phyloP scores from a whole-genome alignment of 495 filamentous ascomycete genomes.

The Hyaloscypha hepaticicola region DNA sequence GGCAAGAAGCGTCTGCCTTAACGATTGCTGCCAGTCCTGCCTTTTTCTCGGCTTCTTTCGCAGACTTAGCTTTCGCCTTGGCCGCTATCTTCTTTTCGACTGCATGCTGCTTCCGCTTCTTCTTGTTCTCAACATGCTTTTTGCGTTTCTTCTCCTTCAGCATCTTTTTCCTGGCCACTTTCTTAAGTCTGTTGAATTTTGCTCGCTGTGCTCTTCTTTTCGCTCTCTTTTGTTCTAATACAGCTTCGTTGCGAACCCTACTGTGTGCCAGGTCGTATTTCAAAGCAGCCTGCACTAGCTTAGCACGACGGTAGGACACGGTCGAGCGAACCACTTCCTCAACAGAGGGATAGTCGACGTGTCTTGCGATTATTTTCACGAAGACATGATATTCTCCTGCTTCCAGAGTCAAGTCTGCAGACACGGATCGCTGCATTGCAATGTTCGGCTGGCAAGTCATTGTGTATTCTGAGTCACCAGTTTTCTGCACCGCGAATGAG shows the following conservation, averaged over 20 bases:
- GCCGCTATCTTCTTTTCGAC: no score
- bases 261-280: slow-evolving; percentile 82
- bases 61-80: no score
- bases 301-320: slow-evolving; percentile 67
- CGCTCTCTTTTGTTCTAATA: no score
- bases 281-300: slow-evolving; percentile 75
- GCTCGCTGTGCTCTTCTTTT: no score
- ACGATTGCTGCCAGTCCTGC: no score
- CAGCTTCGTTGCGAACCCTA: slow-evolving; percentile 47
- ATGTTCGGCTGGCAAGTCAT: slow-evolving; percentile 54
- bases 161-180: slow-evolving; percentile 48
- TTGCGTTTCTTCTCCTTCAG: slow-evolving; percentile 44
- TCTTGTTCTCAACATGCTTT: slow-evolving; percentile 32
- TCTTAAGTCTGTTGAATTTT: slow-evolving; percentile 36
- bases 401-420: slow-evolving; percentile 77
- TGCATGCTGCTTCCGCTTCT: no score
- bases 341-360: slow-evolving; percentile 47
- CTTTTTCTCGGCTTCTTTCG: no score
- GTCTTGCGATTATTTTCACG: slow-evolving; percentile 73
- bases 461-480: slow-evolving; percentile 76
- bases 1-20: no score
- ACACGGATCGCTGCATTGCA: slow-evolving; percentile 68
- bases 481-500: slow-evolving; percentile 78
- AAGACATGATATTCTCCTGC: slow-evolving; percentile 77
- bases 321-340: slow-evolving; percentile 67